Evolutionary conservation across 2,329 filamentous ascomycete genomes (phyloP).

Genomic region (Elsinoe ampelina): DNA sequence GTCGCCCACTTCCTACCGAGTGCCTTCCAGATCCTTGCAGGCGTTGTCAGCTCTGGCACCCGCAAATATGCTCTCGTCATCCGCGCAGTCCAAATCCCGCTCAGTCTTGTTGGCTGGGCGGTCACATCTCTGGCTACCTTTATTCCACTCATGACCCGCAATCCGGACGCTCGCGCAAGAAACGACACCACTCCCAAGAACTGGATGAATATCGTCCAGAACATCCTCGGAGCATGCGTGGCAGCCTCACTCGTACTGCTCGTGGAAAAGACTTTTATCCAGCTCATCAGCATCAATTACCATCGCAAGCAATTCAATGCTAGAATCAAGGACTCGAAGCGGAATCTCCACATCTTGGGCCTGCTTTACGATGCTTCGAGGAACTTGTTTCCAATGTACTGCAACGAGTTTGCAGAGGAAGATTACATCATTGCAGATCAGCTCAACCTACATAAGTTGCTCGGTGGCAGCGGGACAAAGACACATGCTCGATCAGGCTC

Average conservation of each 20-base stretch:
- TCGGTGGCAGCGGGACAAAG: slow-evolving; percentile 46
- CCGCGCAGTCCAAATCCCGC: slow-evolving; percentile 48
- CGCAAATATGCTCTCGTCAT: slow-evolving; percentile 55
- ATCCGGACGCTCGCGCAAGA: slow-evolving; percentile 25
- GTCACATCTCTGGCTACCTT: slow-evolving; percentile 52
- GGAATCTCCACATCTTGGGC: slow-evolving; percentile 69
- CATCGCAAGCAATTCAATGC: slow-evolving; percentile 75
- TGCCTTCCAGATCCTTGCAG: slow-evolving; percentile 52
- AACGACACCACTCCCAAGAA: slow-evolving; percentile 21
- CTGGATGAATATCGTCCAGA: slow-evolving; percentile 51
- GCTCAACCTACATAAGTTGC: slow-evolving; percentile 45
- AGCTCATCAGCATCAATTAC: slow-evolving; percentile 76
- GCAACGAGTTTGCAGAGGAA: slow-evolving; percentile 79
- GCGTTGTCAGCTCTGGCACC: slow-evolving; percentile 55
- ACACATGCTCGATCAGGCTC: slow-evolving; percentile 49
- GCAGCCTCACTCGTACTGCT: slow-evolving; percentile 62
- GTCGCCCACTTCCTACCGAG: slow-evolving; percentile 49
- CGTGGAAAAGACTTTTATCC: slow-evolving; percentile 68
- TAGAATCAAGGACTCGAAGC: slow-evolving; percentile 82
- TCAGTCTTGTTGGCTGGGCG: slow-evolving; percentile 53
- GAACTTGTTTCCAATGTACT: slow-evolving; percentile 84
- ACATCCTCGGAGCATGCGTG: slow-evolving; percentile 57
- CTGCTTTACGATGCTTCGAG: slow-evolving; percentile 86
- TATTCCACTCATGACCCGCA: slow-evolving; percentile 31
- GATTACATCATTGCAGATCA: slow-evolving; percentile 85